Conservation (phyloP, 1,284 basidiomycete species). For the Rhizoctonia solani region DNA sequence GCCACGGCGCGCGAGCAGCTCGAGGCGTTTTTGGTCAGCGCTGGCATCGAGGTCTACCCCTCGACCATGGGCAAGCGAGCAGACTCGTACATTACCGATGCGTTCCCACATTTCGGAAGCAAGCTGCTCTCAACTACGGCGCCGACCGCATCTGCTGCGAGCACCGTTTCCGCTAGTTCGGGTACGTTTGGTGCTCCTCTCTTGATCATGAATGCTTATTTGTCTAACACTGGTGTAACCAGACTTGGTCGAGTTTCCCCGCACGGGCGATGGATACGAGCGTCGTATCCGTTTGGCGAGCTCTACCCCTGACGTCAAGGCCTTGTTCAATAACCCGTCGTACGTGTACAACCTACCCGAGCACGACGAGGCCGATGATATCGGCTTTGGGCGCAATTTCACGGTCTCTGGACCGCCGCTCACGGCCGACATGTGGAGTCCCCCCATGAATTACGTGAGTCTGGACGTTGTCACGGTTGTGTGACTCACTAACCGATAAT, state of each 20-base stretch:
- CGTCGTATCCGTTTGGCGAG: conserved; percentile 79
- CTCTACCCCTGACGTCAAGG: conserved; percentile 93
- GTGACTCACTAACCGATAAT: neutral
- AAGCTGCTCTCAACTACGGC: conserved; percentile 83
- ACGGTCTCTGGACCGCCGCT: conserved; percentile 21
- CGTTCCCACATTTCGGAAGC: conserved; percentile 96
- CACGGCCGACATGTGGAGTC: conserved; percentile 29
- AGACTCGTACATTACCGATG: conserved; percentile 86
- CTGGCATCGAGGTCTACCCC: conserved; percentile 79
- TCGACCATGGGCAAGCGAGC: conserved; percentile 71
- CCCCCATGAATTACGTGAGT: conserved; percentile 25
- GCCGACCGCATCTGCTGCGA: conserved; percentile 47
- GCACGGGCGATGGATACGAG: conserved; percentile 69
- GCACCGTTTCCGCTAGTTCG: conserved; percentile 21
- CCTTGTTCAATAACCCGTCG: conserved; percentile 80
- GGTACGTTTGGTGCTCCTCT: conserved; percentile 12
- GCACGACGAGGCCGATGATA: conserved; percentile 55
- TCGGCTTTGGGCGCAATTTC: conserved; percentile 47
- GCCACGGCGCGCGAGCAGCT: conserved; percentile 88
- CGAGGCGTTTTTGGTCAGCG: conserved; percentile 86
- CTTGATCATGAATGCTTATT: neutral
- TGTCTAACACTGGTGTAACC: too few relatives aligned
- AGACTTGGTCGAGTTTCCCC: conserved; percentile 41
- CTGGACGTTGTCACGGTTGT: neutral
- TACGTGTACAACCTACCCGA: conserved; percentile 78